phyloP scores from a whole-genome alignment of 345 rosid genomes.

The Ceriops zippeliana region DNA sequence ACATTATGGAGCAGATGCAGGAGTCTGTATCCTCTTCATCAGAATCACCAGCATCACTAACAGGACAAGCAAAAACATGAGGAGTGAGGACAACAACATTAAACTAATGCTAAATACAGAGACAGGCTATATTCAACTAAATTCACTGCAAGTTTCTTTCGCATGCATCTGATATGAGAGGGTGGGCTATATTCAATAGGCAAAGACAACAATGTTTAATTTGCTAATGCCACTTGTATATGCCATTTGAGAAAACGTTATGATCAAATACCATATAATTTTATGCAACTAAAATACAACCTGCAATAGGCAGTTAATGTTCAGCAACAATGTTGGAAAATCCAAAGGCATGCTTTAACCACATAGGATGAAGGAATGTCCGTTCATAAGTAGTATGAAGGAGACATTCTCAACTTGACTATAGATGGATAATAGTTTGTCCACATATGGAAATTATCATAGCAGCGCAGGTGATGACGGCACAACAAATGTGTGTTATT shows the following conservation, averaged over 20 bases:
- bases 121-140: background rate
- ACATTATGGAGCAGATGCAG: conserved; percentile 88
- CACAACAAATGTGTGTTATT: too few relatives aligned
- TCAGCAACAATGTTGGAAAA: too few relatives aligned
- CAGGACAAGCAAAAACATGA: conserved; percentile 21
- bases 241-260: background rate
- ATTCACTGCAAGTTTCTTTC: too few relatives aligned
- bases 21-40: conserved; percentile 81
- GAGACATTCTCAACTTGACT: conserved; percentile 1
- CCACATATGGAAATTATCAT: too few relatives aligned
- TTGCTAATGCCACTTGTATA: background rate
- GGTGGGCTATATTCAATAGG: background rate
- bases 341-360: background rate
- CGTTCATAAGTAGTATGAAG: background rate
- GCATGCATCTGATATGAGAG: background rate
- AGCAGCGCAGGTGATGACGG: too few relatives aligned
- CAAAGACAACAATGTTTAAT: background rate
- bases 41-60: conserved; percentile 82
- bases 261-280: background rate
- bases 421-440: too few relatives aligned
- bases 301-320: background rate
- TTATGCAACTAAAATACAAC: conserved; percentile 1
- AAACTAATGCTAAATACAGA: background rate
- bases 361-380: background rate
- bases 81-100: background rate